Evolutionary conservation across 495 filamentous ascomycete genomes (phyloP).

Genomic region (Xylona heveae): DNA sequence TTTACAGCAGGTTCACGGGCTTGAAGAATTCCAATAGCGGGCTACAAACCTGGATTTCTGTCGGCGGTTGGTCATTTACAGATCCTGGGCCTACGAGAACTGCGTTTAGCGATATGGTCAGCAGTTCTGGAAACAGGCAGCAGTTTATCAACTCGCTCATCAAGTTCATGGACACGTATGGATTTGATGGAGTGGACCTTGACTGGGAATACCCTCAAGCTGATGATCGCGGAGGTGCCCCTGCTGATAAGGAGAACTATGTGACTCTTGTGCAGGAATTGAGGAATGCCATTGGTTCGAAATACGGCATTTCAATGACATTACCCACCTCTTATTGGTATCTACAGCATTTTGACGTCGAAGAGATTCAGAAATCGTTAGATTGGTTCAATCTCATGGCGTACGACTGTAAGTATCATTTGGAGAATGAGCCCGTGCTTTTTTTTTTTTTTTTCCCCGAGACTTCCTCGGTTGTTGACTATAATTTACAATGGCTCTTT

Average conservation of each 20-base stretch:
- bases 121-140: conserved; percentile 10
- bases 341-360: conserved; percentile 25
- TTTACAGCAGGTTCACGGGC: conserved; percentile 10
- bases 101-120: conserved; percentile 16
- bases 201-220: conserved; percentile 29
- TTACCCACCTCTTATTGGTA: conserved; percentile 30
- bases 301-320: conserved; percentile 21
- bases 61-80: conserved; percentile 25
- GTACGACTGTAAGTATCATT: no score
- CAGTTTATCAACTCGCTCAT: conserved; percentile 21
- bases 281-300: conserved; percentile 8
- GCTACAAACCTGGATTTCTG: conserved; percentile 16
- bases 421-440: no score
- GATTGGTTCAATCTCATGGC: conserved; percentile 38
- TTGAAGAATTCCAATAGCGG: conserved; percentile 13
- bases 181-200: conserved; percentile 32
- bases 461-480: no score
- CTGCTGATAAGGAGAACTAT: conserved; percentile 22
- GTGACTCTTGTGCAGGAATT: conserved; percentile 17
- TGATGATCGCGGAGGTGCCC: conserved; percentile 20
- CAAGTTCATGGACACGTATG: conserved; percentile 21
- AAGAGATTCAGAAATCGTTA: conserved; percentile 11
- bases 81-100: conserved; percentile 17
- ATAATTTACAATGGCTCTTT: no score
- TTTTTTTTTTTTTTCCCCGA: no score